Evolutionary conservation across 129 eudicot genomes (phyloP), one percentile per base, ranked within the genome.

Genomic region (Artemisia tridentata): DNA sequence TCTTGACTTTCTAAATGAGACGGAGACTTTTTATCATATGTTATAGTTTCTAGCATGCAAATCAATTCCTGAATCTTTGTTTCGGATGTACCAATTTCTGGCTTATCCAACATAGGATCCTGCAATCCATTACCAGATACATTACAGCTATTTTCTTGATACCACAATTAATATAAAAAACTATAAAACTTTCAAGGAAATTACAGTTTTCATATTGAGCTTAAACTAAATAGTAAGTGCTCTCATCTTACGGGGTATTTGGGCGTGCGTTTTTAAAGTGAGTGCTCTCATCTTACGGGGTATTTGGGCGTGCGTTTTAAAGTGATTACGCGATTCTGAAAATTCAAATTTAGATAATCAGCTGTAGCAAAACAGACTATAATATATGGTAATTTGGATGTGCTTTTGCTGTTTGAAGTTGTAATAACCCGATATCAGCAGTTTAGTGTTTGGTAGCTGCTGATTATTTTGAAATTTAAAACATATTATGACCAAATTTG

Each of bases 1-100:
- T 73, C 31, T 73, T 51, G 43, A 52, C 11, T 23, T 45, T 72
- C 75, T 46, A 72, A 71, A 34, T 34, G 41, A 8, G 52, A 12
- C 41, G 38, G 38, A 54, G 65, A 57, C 75, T 72, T 23, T 15
- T 59, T n/a, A 3, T 59, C 16, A 58, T 72, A 46, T 43, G 27
- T 10, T 21, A 17, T 21, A 23, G 47, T 52, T 52, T 73, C 54
- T 65, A 63, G 43, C 63, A 73, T 59, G 68, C 59, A 4, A 72
- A 59, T 72, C 56, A 59, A 20, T 10, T 46, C 21, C 59, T 49
- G 29, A 59, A 60, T 63, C 2, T 18, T 11, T 45, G 47, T 7
- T 1, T 57, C 41, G 20, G 51, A 20, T n/a, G 17, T 50, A 29
- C 66, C 50, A 63, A 50, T 62, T 50, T 18, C 77, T 49, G 29